phyloP scores from a whole-genome alignment of 2,329 filamentous ascomycete species.

The Talaromyces sp. region DNA sequence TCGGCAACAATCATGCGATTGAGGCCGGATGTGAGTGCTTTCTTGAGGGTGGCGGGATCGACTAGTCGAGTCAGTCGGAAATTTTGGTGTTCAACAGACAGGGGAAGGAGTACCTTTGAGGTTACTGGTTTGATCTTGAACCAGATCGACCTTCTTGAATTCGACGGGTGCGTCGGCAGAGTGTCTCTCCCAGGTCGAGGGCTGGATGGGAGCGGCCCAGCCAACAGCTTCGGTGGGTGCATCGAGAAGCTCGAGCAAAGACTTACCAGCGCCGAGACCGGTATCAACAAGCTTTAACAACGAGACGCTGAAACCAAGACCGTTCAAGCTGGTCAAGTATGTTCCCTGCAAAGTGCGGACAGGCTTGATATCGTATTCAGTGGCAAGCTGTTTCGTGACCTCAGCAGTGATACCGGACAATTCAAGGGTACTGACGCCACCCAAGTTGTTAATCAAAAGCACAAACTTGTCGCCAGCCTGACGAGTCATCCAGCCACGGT shows the following conservation, averaged over 20 bases:
- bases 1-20: slow-evolving; percentile 61
- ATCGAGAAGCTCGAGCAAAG: slow-evolving; percentile 64
- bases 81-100: not conserved
- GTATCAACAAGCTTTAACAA: slow-evolving; percentile 62
- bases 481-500: slow-evolving; percentile 61
- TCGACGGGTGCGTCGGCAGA: slow-evolving; percentile 42
- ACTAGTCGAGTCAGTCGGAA: slow-evolving; percentile 37
- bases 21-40: slow-evolving; percentile 54
- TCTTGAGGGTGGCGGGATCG: slow-evolving; percentile 50
- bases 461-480: slow-evolving; percentile 59
- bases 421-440: slow-evolving; percentile 65
- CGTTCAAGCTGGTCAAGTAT: slow-evolving; percentile 71
- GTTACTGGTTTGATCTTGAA: slow-evolving; percentile 52
- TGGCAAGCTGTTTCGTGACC: slow-evolving; percentile 59
- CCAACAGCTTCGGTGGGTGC: slow-evolving; percentile 65
- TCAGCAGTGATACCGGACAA: slow-evolving; percentile 66
- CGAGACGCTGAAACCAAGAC: slow-evolving; percentile 67
- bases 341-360: slow-evolving; percentile 62
- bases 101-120: slow-evolving; percentile 41
- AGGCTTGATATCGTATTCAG: slow-evolving; percentile 58
- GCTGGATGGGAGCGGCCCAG: slow-evolving; percentile 61
- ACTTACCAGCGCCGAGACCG: slow-evolving; percentile 51
- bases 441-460: slow-evolving; percentile 66
- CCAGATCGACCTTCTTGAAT: slow-evolving; percentile 39
- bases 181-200: slow-evolving; percentile 56